These are phyloP conservation scores for Silene coronaria DNA, from an alignment of 179 eudicot genomes.

Conservation along the genomic window DNA sequence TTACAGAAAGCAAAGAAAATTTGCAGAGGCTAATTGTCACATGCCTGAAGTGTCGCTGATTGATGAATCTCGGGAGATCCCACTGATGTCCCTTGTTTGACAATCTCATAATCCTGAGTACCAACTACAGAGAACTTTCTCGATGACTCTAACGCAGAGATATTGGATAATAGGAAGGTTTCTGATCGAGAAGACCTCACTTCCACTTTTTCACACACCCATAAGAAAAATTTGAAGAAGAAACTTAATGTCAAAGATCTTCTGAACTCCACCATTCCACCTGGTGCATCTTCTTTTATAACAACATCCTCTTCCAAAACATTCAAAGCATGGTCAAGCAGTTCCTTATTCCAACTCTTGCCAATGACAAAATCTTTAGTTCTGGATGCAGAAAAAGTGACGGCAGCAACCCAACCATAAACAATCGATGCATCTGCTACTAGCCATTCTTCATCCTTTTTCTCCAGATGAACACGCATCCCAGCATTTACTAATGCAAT, in stretches of 20 bases:
- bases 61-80: slow-evolving; percentile 92
- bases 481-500: slow-evolving; percentile 97
- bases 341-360: slow-evolving; percentile 72
- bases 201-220: slow-evolving; percentile 75
- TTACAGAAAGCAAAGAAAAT: neutral
- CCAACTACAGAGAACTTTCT: slow-evolving; percentile 63
- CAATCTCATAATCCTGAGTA: slow-evolving; percentile 76
- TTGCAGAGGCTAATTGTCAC: neutral
- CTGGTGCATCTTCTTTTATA: slow-evolving; percentile 86
- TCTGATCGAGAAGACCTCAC: slow-evolving; percentile 39
- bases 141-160: slow-evolving; percentile 64
- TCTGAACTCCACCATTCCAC: slow-evolving; percentile 98
- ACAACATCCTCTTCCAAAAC: slow-evolving; percentile 61
- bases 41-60: slow-evolving; percentile 88
- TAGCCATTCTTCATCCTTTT: slow-evolving; percentile 56
- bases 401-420: slow-evolving; percentile 92
- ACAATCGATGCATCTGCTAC: slow-evolving; percentile 85
- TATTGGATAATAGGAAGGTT: slow-evolving; percentile 48
- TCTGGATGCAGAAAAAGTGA: slow-evolving; percentile 53
- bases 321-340: slow-evolving; percentile 52
- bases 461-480: slow-evolving; percentile 77
- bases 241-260: slow-evolving; percentile 81
- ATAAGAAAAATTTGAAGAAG: slow-evolving; percentile 83
- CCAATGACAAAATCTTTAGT: slow-evolving; percentile 65
- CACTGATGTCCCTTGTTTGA: slow-evolving; percentile 81